phyloP scores from a whole-genome alignment of 345 rosid species.

The Laguncularia racemosa region DNA sequence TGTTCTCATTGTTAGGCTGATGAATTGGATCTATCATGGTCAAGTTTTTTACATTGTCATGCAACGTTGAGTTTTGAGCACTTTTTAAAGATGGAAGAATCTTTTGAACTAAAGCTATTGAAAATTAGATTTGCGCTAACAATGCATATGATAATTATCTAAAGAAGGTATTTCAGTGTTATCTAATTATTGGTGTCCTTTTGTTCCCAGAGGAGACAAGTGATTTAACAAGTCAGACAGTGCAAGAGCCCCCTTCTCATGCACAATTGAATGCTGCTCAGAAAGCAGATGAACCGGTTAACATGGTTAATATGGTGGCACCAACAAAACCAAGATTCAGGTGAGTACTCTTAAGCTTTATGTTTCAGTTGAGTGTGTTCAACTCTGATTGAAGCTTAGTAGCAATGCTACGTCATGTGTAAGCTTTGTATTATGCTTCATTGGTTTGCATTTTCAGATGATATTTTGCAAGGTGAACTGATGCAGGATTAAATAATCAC shows the following conservation, averaged over 20 bases:
- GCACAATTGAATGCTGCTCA: constrained; percentile 10
- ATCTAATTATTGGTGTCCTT: not conserved
- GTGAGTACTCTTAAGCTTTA: constrained; percentile 11
- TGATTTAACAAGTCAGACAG: constrained; percentile 11
- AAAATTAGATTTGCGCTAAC: too few species aligned
- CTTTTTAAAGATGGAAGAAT: too few species aligned
- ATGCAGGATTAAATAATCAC: too few species aligned
- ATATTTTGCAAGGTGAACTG: too few species aligned
- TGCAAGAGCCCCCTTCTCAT: constrained; percentile 10
- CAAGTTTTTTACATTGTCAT: too few species aligned
- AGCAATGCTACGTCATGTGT: not conserved
- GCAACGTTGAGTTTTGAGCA: too few species aligned
- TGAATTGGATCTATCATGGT: too few species aligned
- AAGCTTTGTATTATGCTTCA: too few species aligned
- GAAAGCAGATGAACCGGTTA: constrained; percentile 4
- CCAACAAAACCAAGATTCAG: constrained; percentile 42
- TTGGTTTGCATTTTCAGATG: too few species aligned
- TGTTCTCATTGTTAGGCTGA: too few species aligned
- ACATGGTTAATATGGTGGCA: constrained; percentile 11
- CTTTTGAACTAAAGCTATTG: too few species aligned
- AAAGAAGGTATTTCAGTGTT: not conserved
- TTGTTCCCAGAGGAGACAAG: constrained; percentile 31
- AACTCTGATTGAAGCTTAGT: not conserved
- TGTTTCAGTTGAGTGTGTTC: not conserved
- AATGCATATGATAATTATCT: too few species aligned